Base-by-base conservation (phyloP, 2,329 filamentous ascomycete genomes). In the Dactylonectria estremocensis region DNA sequence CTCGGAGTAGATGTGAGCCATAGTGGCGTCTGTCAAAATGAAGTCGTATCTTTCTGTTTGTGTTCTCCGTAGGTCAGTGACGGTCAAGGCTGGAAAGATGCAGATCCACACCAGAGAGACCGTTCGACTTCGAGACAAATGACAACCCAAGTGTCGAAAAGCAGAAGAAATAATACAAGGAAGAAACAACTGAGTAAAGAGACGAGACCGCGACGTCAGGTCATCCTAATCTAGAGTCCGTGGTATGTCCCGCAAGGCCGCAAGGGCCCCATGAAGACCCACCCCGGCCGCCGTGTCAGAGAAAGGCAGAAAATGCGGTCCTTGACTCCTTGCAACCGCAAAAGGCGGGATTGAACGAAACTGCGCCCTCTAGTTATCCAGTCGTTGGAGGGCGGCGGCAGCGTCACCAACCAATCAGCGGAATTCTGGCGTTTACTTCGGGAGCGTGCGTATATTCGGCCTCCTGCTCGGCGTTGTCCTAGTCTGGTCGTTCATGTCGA, bases 341-440 rank as follows among this genome's bases (percentile, higher is more conserved):
- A 57, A 49, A 59, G 62, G 66, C 53, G 68, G 67, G 46, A n/a
- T 60, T 60, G 57, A 50, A 57, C 52, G n/a, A 57, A 65, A 62
- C 64, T 62, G 61, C 68, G 65, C 68, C 64, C 61, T 66, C 66
- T 55, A 22, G 35, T 10, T 9, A 49, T 48, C 61, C 61, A 62
- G 59, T 64, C 48, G 57, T 60, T 31, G 31, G 33, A 64, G 40
- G 59, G 48, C 35, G 48, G 55, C 63, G n/a, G 52, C 40, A 18
- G 43, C 35, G 28, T 37, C 48, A 40, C 11, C 49, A 50, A 24
- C 74, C 74, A 75, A 73, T 74, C 68, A 75, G 68, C 22, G 46
- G 37, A 67, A 71, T 76, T 74, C 66, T 66, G 73, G 74, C 74
- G 74, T 76, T 70, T 75, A 75, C 66, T 67, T 75, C 74, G 73